Evolutionary conservation across 495 filamentous ascomycete species (phyloP).

Genomic region (Penicillium silybi): DNA sequence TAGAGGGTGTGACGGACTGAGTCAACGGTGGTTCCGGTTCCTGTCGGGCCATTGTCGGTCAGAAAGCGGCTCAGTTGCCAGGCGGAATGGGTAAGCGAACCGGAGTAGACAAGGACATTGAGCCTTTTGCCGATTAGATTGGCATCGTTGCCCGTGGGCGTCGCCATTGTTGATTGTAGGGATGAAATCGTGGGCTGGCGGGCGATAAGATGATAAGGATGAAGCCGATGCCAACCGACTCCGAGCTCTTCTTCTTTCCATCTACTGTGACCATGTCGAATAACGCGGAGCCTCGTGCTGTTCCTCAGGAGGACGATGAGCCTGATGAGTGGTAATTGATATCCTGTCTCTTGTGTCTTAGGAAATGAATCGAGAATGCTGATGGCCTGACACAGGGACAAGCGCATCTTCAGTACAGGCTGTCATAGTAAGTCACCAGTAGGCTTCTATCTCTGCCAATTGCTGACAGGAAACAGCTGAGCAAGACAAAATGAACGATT

Average conservation of each 20-base stretch:
- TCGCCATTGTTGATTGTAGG: conserved; percentile 26
- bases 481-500: conserved; percentile 88
- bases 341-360: neutral
- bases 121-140: conserved; percentile 61
- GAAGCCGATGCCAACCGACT: conserved; percentile 13
- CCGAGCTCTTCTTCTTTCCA: neutral
- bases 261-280: conserved; percentile 34
- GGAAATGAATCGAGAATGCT: conserved; percentile 3
- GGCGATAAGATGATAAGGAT: conserved; percentile 21
- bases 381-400: conserved; percentile 59
- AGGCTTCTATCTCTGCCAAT: neutral
- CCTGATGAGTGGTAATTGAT: conserved; percentile 82
- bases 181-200: conserved; percentile 6
- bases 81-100: conserved; percentile 41
- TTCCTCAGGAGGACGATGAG: conserved; percentile 70
- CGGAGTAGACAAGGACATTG: conserved; percentile 86
- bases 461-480: conserved; percentile 55
- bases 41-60: conserved; percentile 42
- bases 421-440: conserved; percentile 65
- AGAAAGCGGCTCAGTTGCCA: conserved; percentile 24
- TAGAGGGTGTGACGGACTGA: conserved; percentile 88
- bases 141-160: conserved; percentile 29
- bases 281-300: conserved; percentile 32
- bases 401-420: conserved; percentile 95
- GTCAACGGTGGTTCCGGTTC: conserved; percentile 78